These are phyloP conservation scores for Ampelocalamus luodianensis DNA, from an alignment of 176 grass and related monocot genomes.

Conservation along the genomic window DNA sequence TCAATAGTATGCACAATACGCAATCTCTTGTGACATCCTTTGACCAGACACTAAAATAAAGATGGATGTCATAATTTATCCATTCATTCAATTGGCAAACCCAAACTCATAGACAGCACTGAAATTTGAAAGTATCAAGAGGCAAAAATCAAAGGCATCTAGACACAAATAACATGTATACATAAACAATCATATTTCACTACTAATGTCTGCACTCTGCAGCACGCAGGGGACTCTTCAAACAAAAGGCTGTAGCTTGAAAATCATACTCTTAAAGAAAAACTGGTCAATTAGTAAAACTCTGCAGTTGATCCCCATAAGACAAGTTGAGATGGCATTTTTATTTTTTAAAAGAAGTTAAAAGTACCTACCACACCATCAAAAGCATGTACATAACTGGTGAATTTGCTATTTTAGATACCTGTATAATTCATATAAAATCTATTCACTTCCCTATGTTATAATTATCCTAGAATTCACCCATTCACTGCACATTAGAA, in stretches of 20 bases:
- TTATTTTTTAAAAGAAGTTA: neutral
- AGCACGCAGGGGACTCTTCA: neutral
- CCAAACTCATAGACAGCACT: constrained; percentile 14
- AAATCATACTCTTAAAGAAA: constrained; percentile 13
- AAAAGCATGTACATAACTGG: neutral
- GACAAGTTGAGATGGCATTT: neutral
- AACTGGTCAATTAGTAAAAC: neutral
- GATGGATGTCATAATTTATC: constrained; percentile 16
- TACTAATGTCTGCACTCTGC: neutral
- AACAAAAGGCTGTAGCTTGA: constrained; percentile 2
- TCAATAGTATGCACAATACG: constrained; percentile 91
- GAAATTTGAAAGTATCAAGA: constrained; percentile 17
- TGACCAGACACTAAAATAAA: constrained; percentile 78
- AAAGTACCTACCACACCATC: constrained; percentile 21
- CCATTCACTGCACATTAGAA: neutral
- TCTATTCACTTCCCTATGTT: neutral
- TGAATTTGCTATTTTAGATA: constrained; percentile 24
- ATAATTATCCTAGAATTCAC: constrained; percentile 4
- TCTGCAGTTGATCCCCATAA: constrained; percentile 1
- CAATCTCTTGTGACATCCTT: constrained; percentile 95
- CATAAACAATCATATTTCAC: neutral
- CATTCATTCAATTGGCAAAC: constrained; percentile 19
- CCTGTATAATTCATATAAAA: neutral
- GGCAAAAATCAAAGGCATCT: constrained; percentile 5
- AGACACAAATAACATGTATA: constrained; percentile 13